phyloP scores from a whole-genome alignment of 2,329 filamentous ascomycete species.

The Hymenoscyphus salicellus region DNA sequence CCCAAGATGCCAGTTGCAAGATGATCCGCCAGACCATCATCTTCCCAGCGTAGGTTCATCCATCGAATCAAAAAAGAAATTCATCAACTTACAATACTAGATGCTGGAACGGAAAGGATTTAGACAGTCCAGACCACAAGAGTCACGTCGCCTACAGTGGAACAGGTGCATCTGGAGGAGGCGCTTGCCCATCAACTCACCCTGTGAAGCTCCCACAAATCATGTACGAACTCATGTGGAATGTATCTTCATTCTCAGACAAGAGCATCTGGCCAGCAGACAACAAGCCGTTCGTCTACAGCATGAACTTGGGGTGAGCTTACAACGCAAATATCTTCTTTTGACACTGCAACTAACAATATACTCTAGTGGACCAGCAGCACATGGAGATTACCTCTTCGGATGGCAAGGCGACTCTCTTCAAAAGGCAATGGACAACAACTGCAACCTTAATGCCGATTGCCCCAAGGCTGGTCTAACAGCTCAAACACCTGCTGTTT shows the following conservation, averaged over 20 bases:
- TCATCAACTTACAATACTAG: slow-evolving; percentile 52
- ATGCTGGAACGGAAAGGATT: slow-evolving; percentile 75
- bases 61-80: background rate
- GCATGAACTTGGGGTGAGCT: slow-evolving; percentile 27
- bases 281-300: slow-evolving; percentile 62
- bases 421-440: slow-evolving; percentile 62
- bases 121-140: slow-evolving; percentile 52
- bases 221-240: slow-evolving; percentile 82
- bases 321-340: slow-evolving; percentile 42
- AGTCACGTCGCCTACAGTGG: slow-evolving; percentile 68
- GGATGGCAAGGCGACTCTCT: slow-evolving; percentile 70
- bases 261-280: slow-evolving; percentile 54
- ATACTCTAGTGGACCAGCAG: slow-evolving; percentile 57
- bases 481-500: slow-evolving; percentile 43
- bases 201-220: slow-evolving; percentile 67
- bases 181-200: slow-evolving; percentile 68
- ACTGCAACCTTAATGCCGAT: slow-evolving; percentile 70
- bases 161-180: slow-evolving; percentile 63
- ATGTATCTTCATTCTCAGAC: slow-evolving; percentile 60
- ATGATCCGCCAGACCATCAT: slow-evolving; percentile 53
- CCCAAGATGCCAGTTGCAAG: slow-evolving; percentile 50
- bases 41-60: slow-evolving; percentile 44
- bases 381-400: slow-evolving; percentile 75
- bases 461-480: slow-evolving; percentile 54
- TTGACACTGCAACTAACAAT: slow-evolving; percentile 5